Conservation (phyloP, 1,284 basidiomycete genomes). For the Puccinia horiana region DNA sequence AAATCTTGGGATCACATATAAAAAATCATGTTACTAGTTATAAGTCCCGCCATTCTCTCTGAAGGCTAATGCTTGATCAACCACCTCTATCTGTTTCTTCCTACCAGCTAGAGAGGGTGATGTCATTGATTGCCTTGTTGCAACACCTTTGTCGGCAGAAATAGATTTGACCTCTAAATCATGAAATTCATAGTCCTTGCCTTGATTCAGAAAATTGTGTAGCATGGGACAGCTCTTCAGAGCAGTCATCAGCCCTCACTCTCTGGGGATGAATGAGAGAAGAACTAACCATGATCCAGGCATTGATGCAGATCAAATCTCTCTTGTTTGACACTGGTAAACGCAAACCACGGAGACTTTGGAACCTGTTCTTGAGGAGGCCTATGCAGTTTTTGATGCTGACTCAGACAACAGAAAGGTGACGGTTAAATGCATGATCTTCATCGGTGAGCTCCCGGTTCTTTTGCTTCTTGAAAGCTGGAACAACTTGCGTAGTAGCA, state of each 20-base stretch:
- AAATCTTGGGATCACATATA: neutral
- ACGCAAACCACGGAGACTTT: neutral
- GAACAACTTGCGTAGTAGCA: neutral
- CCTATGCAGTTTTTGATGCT: slow-evolving; percentile 8
- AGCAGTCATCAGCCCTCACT: no score
- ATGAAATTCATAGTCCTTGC: neutral
- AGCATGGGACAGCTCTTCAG: neutral
- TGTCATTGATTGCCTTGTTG: no score
- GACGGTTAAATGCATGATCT: no score
- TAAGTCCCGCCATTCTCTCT: neutral
- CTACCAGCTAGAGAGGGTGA: neutral
- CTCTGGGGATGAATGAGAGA: no score
- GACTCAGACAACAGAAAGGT: no score
- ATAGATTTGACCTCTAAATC: neutral
- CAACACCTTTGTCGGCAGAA: no score
- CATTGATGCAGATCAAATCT: neutral
- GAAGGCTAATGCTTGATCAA: neutral
- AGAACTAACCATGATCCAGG: neutral
- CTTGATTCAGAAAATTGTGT: neutral
- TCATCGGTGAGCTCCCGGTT: neutral
- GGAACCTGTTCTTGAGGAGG: neutral
- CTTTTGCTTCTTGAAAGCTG: neutral
- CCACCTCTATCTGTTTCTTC: neutral
- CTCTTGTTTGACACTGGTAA: neutral
- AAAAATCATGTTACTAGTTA: no score